Evolutionary conservation across 495 filamentous ascomycete species (phyloP), one percentile per base, ranked within the genome.

Genomic region (Annulohypoxylon nitens): DNA sequence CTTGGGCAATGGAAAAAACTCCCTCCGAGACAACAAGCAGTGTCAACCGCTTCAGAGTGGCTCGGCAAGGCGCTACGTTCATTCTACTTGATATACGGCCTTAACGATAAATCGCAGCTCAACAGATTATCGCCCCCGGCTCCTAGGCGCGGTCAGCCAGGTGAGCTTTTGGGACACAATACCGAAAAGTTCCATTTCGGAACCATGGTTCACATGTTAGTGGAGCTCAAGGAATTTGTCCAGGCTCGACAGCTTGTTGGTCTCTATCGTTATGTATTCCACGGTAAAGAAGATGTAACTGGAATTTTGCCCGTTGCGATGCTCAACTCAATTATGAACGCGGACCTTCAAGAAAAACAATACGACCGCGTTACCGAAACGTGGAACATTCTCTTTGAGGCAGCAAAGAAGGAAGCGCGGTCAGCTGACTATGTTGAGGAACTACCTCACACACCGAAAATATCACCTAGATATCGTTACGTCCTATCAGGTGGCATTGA

Each of bases 301-400:
- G 76, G 76, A 10, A 64, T 73, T 6, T 34, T 83, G 68, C 90
- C 93, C 0, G 76, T 93, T 43, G 77, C 79, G 9, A 81, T 95
- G 51, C 79, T 95, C 11, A 84, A 85, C 59, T 85, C 89, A 8
- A 78, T 93, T 26, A 94, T 96, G 91, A 76, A 83, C 2, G 81
- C 87, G 4, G 84, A 92, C 75, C 78, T 87, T 23, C 80, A 84
- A 37, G 87, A 88, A 20, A 75, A 81, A 8, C 82, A 91, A 36
- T 85, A 86, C 65, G 81, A 86, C 25, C 85, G 87, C 50, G 88
- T 94, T 26, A 86, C 87, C 55, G 76, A 86, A 64, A 91, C 85
- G 43, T 97, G 93, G 93, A 65, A 87, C 3, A 78, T 92, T 26
- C 84, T 88, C 5, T 80, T 90, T 33, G 70, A 82, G 26, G 83